Conservation (phyloP, 805 yeast genomes). For the Yarrowia sp. region DNA sequence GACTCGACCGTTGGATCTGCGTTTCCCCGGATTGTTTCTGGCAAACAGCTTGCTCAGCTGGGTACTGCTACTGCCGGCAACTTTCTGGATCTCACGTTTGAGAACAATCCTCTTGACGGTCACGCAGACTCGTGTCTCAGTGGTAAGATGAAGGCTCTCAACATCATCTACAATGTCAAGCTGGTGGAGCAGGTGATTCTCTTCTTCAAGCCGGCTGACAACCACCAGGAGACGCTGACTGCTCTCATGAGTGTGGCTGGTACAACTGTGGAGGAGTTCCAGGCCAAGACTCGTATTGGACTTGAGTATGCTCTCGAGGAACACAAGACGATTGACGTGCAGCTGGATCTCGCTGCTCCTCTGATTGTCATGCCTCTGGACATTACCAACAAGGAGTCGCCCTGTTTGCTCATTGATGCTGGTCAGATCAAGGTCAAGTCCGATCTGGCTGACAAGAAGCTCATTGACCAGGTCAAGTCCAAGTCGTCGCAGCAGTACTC, state of each 20-base stretch:
- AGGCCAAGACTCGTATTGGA: conserved; percentile 89
- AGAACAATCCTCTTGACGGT: conserved; percentile 83
- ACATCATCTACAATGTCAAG: conserved; percentile 85
- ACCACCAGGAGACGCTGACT: conserved; percentile 85
- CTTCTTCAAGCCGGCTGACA: conserved; percentile 87
- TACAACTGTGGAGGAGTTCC: conserved; percentile 88
- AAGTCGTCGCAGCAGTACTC: conserved; percentile 63
- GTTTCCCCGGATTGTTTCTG: conserved; percentile 88
- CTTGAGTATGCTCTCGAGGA: conserved; percentile 92
- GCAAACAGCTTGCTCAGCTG: conserved; percentile 60
- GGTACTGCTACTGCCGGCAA: conserved; percentile 49
- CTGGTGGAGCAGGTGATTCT: conserved; percentile 75
- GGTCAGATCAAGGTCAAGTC: conserved; percentile 89
- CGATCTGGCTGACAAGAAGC: conserved; percentile 75
- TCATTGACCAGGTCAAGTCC: conserved; percentile 68
- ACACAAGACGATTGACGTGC: conserved; percentile 86
- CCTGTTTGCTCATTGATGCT: conserved; percentile 91
- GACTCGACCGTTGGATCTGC: conserved; percentile 82
- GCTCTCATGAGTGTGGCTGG: conserved; percentile 95
- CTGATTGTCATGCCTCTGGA: conserved; percentile 84
- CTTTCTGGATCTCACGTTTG: conserved; percentile 82
- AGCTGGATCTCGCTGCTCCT: conserved; percentile 93
- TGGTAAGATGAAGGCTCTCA: conserved; percentile 82
- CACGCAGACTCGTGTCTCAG: conserved; percentile 80
- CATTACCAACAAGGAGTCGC: conserved; percentile 78